Conservation (phyloP, 2,329 filamentous ascomycete genomes). For the Zasmidium citrigriseum region DNA sequence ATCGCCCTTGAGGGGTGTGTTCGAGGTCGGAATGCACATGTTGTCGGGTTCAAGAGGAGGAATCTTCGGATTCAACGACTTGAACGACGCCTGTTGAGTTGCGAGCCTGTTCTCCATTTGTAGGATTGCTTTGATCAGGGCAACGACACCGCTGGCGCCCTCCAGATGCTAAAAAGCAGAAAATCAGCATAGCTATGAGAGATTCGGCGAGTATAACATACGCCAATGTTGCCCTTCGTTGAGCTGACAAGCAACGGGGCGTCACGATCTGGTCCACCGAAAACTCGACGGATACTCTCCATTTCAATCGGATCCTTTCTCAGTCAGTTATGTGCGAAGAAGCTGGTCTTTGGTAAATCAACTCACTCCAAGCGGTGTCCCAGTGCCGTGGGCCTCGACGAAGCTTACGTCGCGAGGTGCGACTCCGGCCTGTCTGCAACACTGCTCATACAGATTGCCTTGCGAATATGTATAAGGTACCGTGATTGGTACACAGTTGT, state of each 20-base stretch:
- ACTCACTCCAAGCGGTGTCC: constrained; percentile 1
- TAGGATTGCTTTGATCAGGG: constrained; percentile 37
- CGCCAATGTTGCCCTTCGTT: constrained; percentile 39
- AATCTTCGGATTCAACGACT: constrained; percentile 10
- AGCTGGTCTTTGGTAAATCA: too few species aligned
- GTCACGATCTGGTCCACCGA: not conserved
- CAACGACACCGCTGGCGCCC: constrained; percentile 31
- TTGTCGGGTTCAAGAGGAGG: not conserved
- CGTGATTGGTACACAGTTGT: constrained; percentile 29
- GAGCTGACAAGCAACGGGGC: constrained; percentile 30
- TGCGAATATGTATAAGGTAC: constrained; percentile 28
- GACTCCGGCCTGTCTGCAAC: constrained; percentile 24
- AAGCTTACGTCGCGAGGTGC: constrained; percentile 28
- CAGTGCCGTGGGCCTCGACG: constrained; percentile 23
- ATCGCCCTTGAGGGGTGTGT: not conserved
- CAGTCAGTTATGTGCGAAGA: too few species aligned
- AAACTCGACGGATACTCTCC: not conserved
- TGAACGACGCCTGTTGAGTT: constrained; percentile 27
- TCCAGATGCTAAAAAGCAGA: too few species aligned
- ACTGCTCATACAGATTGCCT: constrained; percentile 14
- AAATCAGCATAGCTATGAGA: too few species aligned
- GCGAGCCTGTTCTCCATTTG: constrained; percentile 36
- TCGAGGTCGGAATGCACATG: not conserved
- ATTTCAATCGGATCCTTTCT: constrained; percentile 8
- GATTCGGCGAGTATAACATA: too few species aligned